Evolutionary conservation across 2,329 filamentous ascomycete genomes (phyloP).

Genomic region (Colletotrichum lupini): DNA sequence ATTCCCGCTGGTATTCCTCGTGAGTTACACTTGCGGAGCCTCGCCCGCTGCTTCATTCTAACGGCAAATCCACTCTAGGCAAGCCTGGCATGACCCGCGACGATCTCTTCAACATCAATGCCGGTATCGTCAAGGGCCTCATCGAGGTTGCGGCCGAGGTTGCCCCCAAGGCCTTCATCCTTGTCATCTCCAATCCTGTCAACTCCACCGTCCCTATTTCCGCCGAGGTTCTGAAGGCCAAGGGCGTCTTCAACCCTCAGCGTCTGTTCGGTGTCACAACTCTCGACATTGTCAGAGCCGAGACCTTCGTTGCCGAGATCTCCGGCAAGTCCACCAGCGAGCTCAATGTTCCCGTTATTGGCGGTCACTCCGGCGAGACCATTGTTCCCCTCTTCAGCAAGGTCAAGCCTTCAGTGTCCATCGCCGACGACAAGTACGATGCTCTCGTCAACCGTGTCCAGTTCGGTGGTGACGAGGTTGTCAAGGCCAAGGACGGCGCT

Average conservation of each 20-base stretch:
- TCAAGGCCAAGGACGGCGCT: conserved; percentile 92
- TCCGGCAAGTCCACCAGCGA: conserved; percentile 83
- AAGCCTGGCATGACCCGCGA: conserved; percentile 99
- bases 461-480: conserved; percentile 97
- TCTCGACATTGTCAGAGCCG: conserved; percentile 96
- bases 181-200: conserved; percentile 99
- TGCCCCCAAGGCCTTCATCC: conserved; percentile 91
- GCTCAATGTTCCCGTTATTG: conserved; percentile 89
- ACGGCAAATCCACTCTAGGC: conserved; percentile 63
- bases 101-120: conserved; percentile 99
- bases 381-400: conserved; percentile 98
- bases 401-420: conserved; percentile 80
- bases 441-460: conserved; percentile 94
- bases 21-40: conserved; percentile 59
- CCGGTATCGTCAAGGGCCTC: conserved; percentile 94
- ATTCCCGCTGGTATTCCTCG: conserved; percentile 98
- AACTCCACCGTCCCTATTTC: conserved; percentile 99
- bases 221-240: conserved; percentile 94
- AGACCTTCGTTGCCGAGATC: conserved; percentile 93
- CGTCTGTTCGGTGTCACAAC: conserved; percentile 99
- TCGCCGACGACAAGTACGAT: conserved; percentile 91
- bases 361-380: conserved; percentile 97
- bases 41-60: background rate
- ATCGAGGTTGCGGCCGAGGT: conserved; percentile 89
- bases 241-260: conserved; percentile 93